A percentile compares a stretch with the other conserved stretches of the same genome.
Evolutionary conservation across 257 asterid genomes (phyloP).

Genomic region (Rubia yunnanensis): DNA sequence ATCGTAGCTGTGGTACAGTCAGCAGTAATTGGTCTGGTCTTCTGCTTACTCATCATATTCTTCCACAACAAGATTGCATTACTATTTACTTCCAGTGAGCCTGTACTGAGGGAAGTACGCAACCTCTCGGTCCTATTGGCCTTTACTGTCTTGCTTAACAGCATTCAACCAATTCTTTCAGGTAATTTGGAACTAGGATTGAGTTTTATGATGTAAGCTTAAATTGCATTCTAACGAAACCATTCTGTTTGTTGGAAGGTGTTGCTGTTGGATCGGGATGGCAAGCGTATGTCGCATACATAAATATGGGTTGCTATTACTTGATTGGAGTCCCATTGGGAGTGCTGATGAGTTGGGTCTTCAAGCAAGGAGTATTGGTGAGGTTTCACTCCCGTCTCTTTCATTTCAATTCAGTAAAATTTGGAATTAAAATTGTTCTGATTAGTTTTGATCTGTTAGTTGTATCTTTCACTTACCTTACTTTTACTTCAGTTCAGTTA

Average conservation of each 20-base stretch:
- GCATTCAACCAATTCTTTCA: background rate
- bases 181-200: no score
- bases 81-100: background rate
- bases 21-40: slow-evolving; percentile 29
- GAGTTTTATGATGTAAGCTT: no score
- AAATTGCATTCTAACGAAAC: no score
- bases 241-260: background rate
- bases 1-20: slow-evolving; percentile 41
- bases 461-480: no score
- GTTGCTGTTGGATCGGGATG: background rate
- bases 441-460: no score
- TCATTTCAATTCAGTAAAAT: no score
- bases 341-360: background rate
- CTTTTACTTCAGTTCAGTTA: no score
- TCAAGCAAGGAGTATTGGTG: background rate
- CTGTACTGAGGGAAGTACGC: background rate
- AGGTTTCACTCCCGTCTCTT: background rate
- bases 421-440: no score
- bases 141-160: background rate
- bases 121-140: background rate
- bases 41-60: slow-evolving; percentile 27
- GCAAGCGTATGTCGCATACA: background rate
- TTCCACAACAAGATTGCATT: slow-evolving; percentile 34
- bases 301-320: background rate
- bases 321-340: background rate